phyloP scores from a whole-genome alignment of 306 rosid genomes.

The Gastrolobium villosum region DNA sequence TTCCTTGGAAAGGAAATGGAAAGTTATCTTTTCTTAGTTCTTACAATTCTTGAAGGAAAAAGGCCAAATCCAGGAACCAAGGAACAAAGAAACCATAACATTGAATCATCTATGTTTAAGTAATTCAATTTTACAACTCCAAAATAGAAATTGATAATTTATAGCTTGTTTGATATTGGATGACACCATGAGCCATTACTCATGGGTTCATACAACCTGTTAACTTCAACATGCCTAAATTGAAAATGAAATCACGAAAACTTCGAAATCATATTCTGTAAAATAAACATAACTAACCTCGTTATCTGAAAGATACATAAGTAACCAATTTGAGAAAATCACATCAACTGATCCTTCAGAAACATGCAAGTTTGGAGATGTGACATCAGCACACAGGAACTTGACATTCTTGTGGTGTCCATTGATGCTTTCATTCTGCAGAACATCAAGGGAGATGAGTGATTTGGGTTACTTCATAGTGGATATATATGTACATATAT shows the following conservation, averaged over 20 bases:
- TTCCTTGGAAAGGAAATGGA: conserved; percentile 10
- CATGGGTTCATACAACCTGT: conserved; percentile 8
- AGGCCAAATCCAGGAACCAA: not conserved
- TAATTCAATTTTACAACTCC: conserved; percentile 6
- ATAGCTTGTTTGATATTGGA: not conserved
- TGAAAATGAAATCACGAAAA: conserved; percentile 28
- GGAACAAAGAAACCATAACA: conserved; percentile 9
- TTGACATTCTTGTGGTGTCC: conserved; percentile 84
- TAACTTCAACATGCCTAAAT: conserved; percentile 8
- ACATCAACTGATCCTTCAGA: conserved; percentile 80
- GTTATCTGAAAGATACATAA: conserved; percentile 90
- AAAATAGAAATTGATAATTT: conserved; percentile 1
- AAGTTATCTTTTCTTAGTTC: conserved; percentile 1
- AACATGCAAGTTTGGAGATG: conserved; percentile 70
- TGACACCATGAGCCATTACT: conserved; percentile 8
- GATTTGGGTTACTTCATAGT: conserved; percentile 11
- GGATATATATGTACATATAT: not conserved
- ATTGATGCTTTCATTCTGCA: conserved; percentile 84
- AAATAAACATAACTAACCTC: conserved; percentile 68
- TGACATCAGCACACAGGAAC: conserved; percentile 94
- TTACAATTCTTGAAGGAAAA: conserved; percentile 2
- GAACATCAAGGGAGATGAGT: conserved; percentile 16
- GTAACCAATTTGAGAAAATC: conserved; percentile 96
- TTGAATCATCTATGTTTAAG: not conserved
- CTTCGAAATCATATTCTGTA: not conserved